Evolutionary conservation across 1,139 yeast genomes (phyloP).

Genomic region (Williopsis jadinii): DNA sequence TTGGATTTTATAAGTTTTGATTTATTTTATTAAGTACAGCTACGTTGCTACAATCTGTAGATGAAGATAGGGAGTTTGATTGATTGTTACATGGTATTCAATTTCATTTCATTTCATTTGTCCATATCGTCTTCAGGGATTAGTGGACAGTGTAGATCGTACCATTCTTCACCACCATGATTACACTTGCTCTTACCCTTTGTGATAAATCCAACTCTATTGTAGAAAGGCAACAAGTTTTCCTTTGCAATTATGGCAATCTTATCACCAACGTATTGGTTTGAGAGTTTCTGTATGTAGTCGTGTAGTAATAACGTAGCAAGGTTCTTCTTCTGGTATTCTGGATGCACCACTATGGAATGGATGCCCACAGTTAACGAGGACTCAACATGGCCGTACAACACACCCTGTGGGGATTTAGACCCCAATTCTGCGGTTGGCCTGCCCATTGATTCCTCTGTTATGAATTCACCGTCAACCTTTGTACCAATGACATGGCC

Average conservation of each 20-base stretch:
- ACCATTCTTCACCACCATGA: constrained; percentile 60
- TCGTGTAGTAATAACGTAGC: constrained; percentile 83
- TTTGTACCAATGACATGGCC: constrained; percentile 88
- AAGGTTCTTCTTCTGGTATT: constrained; percentile 72
- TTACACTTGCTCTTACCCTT: constrained; percentile 54
- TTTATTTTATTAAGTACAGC: too few relatives aligned
- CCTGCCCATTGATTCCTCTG: constrained; percentile 60
- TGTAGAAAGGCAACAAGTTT: constrained; percentile 66
- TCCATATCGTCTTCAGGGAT: constrained; percentile 47
- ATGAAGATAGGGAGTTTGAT: too few relatives aligned
- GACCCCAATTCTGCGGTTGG: constrained; percentile 33
- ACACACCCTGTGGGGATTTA: constrained; percentile 22
- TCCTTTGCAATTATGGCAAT: constrained; percentile 71
- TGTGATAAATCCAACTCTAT: constrained; percentile 67
- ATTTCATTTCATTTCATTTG: background rate
- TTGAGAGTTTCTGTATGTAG: constrained; percentile 81
- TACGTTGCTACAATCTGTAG: too few relatives aligned
- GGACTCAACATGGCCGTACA: constrained; percentile 69
- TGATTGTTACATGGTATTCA: too few relatives aligned
- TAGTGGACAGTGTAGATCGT: constrained; percentile 56
- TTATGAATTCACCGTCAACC: constrained; percentile 44
- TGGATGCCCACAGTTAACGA: constrained; percentile 78
- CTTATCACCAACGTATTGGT: constrained; percentile 78
- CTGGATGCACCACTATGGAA: constrained; percentile 70
- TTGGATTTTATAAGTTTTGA: too few relatives aligned